Conservation (phyloP, 2,329 filamentous ascomycete species). For the Pseudocercospora fuligena region DNA sequence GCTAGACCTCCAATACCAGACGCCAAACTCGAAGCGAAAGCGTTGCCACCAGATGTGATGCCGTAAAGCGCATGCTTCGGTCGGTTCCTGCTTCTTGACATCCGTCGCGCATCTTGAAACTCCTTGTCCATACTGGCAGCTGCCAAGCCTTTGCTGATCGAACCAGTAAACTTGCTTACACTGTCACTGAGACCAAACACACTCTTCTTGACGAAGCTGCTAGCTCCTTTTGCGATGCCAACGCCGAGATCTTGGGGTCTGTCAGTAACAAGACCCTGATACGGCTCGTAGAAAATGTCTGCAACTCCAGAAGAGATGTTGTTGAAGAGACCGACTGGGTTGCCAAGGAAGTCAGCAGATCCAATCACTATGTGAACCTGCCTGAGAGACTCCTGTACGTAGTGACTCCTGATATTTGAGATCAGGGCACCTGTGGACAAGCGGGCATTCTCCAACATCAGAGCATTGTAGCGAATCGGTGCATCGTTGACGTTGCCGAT, state of each 20-base stretch:
- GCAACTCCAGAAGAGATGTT: conserved; percentile 96
- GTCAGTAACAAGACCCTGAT: conserved; percentile 95
- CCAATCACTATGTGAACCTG: conserved; percentile 97
- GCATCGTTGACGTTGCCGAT: conserved; percentile 99
- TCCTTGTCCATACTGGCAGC: conserved; percentile 97
- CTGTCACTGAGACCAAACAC: conserved; percentile 97
- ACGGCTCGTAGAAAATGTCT: conserved; percentile 99
- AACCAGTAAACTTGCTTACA: conserved; percentile 96
- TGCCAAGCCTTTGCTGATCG: conserved; percentile 93
- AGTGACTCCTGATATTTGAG: conserved; percentile 88
- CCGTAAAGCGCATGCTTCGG: conserved; percentile 98
- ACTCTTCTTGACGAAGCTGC: conserved; percentile 97
- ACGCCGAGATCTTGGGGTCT: conserved; percentile 92
- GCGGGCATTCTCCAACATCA: conserved; percentile 93
- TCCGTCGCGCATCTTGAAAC: conserved; percentile 94
- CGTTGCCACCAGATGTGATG: conserved; percentile 92
- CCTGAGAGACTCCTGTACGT: conserved; percentile 93
- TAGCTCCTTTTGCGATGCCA: conserved; percentile 94
- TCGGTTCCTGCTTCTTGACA: conserved; percentile 87
- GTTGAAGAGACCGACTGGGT: conserved; percentile 96
- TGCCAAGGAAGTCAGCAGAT: conserved; percentile 95
- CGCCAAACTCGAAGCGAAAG: conserved; percentile 87
- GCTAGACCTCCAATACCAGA: conserved; percentile 93
- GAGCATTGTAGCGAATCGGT: conserved; percentile 87
- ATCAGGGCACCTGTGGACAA: conserved; percentile 84